These are phyloP conservation scores for Coemansia sp. DNA, from an alignment of 192 early-diverging fungal genomes.

Conservation along the genomic window DNA sequence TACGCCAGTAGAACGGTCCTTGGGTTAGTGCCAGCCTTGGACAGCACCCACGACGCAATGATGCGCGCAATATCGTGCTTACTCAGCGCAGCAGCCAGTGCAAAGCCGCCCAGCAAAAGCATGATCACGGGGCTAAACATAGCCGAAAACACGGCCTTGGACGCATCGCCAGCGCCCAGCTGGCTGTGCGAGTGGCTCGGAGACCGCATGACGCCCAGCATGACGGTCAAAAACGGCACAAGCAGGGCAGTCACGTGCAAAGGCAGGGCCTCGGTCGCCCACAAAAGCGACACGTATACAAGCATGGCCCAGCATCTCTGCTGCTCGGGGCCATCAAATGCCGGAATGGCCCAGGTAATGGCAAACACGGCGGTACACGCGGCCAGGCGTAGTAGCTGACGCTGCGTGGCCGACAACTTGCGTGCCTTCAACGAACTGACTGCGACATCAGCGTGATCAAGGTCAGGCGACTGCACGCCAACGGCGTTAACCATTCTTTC, in stretches of 20 bases:
- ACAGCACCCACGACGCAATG: slow-evolving; percentile 83
- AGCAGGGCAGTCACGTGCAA: slow-evolving; percentile 89
- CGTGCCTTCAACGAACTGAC: slow-evolving; percentile 52
- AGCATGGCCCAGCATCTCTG: slow-evolving; percentile 92
- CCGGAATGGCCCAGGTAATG: slow-evolving; percentile 55
- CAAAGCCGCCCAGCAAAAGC: slow-evolving; percentile 93
- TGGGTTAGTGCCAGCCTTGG: slow-evolving; percentile 86
- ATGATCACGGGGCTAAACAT: slow-evolving; percentile 98
- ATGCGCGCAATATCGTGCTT: slow-evolving; percentile 94
- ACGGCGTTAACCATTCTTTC: slow-evolving; percentile 79
- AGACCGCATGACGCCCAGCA: slow-evolving; percentile 80
- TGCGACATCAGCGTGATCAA: slow-evolving; percentile 13
- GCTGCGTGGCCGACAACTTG: slow-evolving; percentile 51
- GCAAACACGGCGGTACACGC: slow-evolving; percentile 63
- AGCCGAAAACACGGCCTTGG: slow-evolving; percentile 83
- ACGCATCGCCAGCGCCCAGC: slow-evolving; percentile 70
- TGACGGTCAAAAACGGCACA: slow-evolving; percentile 83
- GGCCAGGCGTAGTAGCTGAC: slow-evolving; percentile 51
- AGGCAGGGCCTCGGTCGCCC: slow-evolving; percentile 93
- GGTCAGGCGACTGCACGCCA: slow-evolving; percentile 58
- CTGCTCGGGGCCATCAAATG: slow-evolving; percentile 76
- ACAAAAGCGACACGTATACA: slow-evolving; percentile 84
- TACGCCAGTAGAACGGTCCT: slow-evolving; percentile 83
- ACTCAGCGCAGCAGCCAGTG: slow-evolving; percentile 90
- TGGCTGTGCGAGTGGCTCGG: slow-evolving; percentile 41